phyloP scores from a whole-genome alignment of 768 basidiomycete species.

The Panellus pusillus region DNA sequence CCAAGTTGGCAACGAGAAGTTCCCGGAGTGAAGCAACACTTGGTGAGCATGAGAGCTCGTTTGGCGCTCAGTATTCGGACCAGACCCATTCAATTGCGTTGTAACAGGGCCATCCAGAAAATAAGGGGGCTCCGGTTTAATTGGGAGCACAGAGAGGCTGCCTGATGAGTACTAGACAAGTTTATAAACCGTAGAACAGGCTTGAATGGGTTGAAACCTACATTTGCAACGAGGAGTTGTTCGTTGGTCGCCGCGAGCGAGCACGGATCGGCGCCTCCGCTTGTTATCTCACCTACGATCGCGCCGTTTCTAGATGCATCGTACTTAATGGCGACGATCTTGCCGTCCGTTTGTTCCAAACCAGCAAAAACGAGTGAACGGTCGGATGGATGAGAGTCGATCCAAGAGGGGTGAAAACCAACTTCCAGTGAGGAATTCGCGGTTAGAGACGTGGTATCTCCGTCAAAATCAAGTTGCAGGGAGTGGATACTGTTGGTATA shows the following conservation, averaged over 20 bases:
- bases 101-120: constrained; percentile 36
- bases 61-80: constrained; percentile 69
- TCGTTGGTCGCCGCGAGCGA: constrained; percentile 57
- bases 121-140: constrained; percentile 47
- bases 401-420: constrained; percentile 76
- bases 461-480: constrained; percentile 61
- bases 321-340: constrained; percentile 58
- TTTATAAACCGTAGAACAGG: background rate
- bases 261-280: constrained; percentile 65
- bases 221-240: constrained; percentile 70
- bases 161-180: constrained; percentile 66
- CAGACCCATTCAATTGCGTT: constrained; percentile 50
- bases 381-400: constrained; percentile 59
- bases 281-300: constrained; percentile 49
- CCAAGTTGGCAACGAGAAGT: constrained; percentile 74
- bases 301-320: constrained; percentile 51
- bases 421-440: constrained; percentile 45
- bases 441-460: constrained; percentile 40
- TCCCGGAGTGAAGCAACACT: constrained; percentile 54
- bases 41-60: constrained; percentile 79
- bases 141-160: constrained; percentile 53
- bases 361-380: constrained; percentile 62
- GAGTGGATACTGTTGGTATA: constrained; percentile 65
- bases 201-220: constrained; percentile 38
- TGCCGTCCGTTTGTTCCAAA: constrained; percentile 68